These are phyloP conservation scores for Penicillium aurantiogriseum DNA, from an alignment of 2,329 filamentous ascomycete species.

Conservation along the genomic window DNA sequence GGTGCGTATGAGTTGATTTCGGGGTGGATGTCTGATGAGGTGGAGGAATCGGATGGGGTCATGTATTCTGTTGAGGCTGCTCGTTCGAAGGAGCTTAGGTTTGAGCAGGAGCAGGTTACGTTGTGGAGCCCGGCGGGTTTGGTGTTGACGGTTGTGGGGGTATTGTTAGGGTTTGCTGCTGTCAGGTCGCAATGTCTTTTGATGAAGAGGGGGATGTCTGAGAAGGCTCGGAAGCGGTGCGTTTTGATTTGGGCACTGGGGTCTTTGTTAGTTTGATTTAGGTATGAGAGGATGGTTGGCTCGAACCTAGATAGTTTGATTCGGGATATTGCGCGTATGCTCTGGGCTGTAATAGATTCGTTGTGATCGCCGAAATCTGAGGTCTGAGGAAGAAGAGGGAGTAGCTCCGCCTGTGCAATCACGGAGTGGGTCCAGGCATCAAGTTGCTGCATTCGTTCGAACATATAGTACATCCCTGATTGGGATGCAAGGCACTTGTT, in stretches of 20 bases:
- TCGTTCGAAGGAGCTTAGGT: conserved; percentile 31
- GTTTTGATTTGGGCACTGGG: conserved; percentile 47
- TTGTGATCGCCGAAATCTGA: conserved; percentile 28
- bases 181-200: conserved; percentile 47
- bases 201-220: conserved; percentile 47
- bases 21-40: conserved; percentile 31
- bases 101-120: conserved; percentile 35
- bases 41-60: conserved; percentile 34
- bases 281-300: neutral
- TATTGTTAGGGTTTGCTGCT: conserved; percentile 25
- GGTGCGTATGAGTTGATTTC: conserved; percentile 30
- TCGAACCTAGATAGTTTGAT: conserved; percentile 46
- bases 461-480: conserved; percentile 39
- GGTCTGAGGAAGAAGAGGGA: conserved; percentile 25
- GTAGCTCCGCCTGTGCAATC: conserved; percentile 36
- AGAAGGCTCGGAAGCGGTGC: conserved; percentile 48
- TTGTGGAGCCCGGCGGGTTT: conserved; percentile 26
- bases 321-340: conserved; percentile 42
- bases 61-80: conserved; percentile 33
- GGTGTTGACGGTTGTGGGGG: conserved; percentile 12
- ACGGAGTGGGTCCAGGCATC: conserved; percentile 41
- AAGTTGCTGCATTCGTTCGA: conserved; percentile 44
- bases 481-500: conserved; percentile 40
- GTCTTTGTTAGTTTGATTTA: conserved; percentile 6
- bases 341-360: conserved; percentile 40